Conservation (phyloP, 2,329 filamentous ascomycete species). For the Pseudomassariella vexata region DNA sequence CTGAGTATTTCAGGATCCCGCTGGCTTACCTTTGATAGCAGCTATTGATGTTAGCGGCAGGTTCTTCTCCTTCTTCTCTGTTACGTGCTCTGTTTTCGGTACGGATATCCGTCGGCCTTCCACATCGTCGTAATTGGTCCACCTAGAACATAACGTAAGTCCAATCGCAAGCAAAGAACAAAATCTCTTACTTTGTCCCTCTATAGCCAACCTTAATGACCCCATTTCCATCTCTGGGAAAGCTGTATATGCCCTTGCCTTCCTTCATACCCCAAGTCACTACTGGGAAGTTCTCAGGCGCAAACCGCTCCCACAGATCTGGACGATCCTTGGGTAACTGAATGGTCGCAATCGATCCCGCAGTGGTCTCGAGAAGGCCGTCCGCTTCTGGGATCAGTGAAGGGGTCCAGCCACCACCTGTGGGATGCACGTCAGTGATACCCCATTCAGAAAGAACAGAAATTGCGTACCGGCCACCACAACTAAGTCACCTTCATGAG, state of each 20-base stretch:
- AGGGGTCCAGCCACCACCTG: conserved; percentile 39
- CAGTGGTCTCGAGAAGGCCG: conserved; percentile 40
- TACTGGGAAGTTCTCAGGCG: conserved; percentile 37
- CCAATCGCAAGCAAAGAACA: conserved; percentile 27
- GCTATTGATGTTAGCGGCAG: no score
- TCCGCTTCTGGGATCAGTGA: conserved; percentile 32
- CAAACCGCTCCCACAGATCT: conserved; percentile 32
- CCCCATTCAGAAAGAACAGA: no score
- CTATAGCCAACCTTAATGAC: conserved; percentile 45
- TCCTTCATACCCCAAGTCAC: conserved; percentile 32
- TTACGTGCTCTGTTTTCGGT: no score
- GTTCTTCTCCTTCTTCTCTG: no score
- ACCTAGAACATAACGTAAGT: no score
- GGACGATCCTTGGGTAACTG: conserved; percentile 29
- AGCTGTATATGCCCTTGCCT: conserved; percentile 40
- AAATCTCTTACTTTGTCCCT: conserved; percentile 45
- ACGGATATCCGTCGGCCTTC: no score
- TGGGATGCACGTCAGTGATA: no score
- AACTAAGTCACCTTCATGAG: conserved; percentile 16
- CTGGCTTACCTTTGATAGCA: no score
- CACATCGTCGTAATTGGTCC: no score
- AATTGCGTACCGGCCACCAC: conserved; percentile 32
- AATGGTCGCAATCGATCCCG: conserved; percentile 37
- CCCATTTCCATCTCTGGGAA: conserved; percentile 35
- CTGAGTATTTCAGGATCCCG: no score